A percentile compares a stretch with the other conserved stretches of the same genome.
These are phyloP conservation scores for Paramyrothecium sp. DNA, from an alignment of 2,329 filamentous ascomycete genomes.

Conservation along the genomic window DNA sequence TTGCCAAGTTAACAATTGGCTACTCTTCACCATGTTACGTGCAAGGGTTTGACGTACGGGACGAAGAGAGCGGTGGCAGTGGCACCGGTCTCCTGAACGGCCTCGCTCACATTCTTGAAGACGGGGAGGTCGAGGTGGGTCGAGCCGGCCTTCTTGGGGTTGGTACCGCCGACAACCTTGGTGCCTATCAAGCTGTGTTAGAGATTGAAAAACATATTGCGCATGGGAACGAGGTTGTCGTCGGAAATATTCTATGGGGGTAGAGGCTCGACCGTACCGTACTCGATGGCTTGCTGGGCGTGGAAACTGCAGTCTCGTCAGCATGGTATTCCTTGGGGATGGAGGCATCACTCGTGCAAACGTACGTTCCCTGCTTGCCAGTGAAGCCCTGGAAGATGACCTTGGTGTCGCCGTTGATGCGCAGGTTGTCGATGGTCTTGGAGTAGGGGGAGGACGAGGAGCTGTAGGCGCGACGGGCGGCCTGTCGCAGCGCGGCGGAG, in stretches of 20 bases:
- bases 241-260: constrained; percentile 7
- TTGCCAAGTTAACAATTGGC: constrained; percentile 33
- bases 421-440: constrained; percentile 78
- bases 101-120: constrained; percentile 85
- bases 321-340: neutral
- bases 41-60: constrained; percentile 57
- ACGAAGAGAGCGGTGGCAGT: constrained; percentile 95
- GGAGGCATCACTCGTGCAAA: constrained; percentile 22
- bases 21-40: neutral
- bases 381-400: constrained; percentile 98
- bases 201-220: constrained; percentile 17
- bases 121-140: constrained; percentile 90
- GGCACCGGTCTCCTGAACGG: constrained; percentile 85
- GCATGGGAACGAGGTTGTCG: constrained; percentile 22
- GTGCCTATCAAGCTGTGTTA: constrained; percentile 62
- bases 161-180: constrained; percentile 96
- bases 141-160: constrained; percentile 95
- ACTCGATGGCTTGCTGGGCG: constrained; percentile 95
- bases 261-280: constrained; percentile 63
- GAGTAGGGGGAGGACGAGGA: constrained; percentile 68
- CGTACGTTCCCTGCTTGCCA: constrained; percentile 91
- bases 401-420: constrained; percentile 90
- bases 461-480: constrained; percentile 69
- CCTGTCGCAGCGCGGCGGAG: constrained; percentile 64
- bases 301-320: constrained; percentile 70